Evolutionary conservation across 768 basidiomycete species (phyloP), one percentile per base, ranked within the genome.

Genomic region (Hygrocybe punicea): DNA sequence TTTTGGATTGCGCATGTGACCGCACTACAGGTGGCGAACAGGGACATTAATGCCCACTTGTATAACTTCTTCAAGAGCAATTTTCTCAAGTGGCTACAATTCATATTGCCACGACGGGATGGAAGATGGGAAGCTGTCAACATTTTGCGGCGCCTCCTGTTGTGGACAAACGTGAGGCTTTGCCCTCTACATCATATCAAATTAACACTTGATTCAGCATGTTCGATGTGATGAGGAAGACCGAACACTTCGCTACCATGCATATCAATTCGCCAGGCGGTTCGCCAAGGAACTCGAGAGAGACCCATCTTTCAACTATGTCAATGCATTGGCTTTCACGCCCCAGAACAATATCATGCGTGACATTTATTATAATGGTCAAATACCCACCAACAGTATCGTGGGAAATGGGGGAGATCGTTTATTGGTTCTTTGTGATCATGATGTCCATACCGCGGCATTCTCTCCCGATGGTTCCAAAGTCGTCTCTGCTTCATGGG

Each of bases 391-490:
- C n/a, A n/a, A n/a, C n/a, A 42, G 11, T 16, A 10, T 19, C 14
- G 19, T 42, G 3, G 14, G 40, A 6, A 19, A 19, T 19, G 40
- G 14, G 10, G 10, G 4, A 42, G 19, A 42, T 42, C 40, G 14
- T 14, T 42, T 48, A 37, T 10, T 51, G 21, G 23, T 34, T 11
- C 19, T 42, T 14, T 19, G 40, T 16, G 40, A 3, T 4, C 40
- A 42, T 19, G 40, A 42, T 6, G 62, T 69, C 33, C 56, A 51
- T 11, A 61, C 62, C 19, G 63, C 70, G 17, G 58, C 60, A 25
- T 65, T 70, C 59, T 66, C 69, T 8, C 63, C 64, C 1, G 62
- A 69, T 56, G 67, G 67, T 2, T 51, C 58, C 21, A 55, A 52
- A 2, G 53, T 69, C 51, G 51, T 61, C 11, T 66, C 67, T 2